Conservation (phyloP, 1,284 basidiomycete species). For the Boletus sp. region DNA sequence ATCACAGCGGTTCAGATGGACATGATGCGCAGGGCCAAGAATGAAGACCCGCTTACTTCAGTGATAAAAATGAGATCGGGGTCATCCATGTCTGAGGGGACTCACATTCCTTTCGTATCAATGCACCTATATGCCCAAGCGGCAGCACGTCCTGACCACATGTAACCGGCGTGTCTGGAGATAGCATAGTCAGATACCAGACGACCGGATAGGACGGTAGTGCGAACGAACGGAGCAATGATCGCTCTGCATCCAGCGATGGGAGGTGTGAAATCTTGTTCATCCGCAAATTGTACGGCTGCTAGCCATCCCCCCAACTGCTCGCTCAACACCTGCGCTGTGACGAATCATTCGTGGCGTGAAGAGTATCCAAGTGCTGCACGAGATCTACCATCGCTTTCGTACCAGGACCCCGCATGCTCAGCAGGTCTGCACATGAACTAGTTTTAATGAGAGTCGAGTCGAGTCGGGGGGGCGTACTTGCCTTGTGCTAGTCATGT, state of each 20-base stretch:
- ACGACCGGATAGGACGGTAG: constrained; percentile 3
- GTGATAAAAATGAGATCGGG: constrained; percentile 10
- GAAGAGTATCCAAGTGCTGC: constrained; percentile 8
- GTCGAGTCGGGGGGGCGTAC: constrained; percentile 1
- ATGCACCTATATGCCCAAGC: constrained; percentile 95
- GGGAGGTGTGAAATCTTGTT: constrained; percentile 53
- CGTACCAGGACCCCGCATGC: constrained; percentile 94
- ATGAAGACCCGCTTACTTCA: constrained; percentile 87
- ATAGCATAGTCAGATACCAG: constrained; percentile 10
- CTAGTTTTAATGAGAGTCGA: neutral
- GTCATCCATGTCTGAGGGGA: constrained; percentile 7
- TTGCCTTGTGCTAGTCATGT: constrained; percentile 29
- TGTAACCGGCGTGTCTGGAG: constrained; percentile 89
- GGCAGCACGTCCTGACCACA: constrained; percentile 90
- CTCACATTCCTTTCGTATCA: constrained; percentile 77
- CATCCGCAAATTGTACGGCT: constrained; percentile 50
- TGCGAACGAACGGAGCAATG: constrained; percentile 82
- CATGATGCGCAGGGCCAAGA: constrained; percentile 93
- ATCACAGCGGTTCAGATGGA: constrained; percentile 85
- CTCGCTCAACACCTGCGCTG: constrained; percentile 54
- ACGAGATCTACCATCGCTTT: constrained; percentile 52
- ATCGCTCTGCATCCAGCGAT: constrained; percentile 82
- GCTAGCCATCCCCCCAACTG: constrained; percentile 68
- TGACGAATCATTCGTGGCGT: constrained; percentile 12
- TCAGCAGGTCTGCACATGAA: constrained; percentile 53